Base-by-base conservation (phyloP, 192 early-diverging fungal species). In the Coemansia sp. region DNA sequence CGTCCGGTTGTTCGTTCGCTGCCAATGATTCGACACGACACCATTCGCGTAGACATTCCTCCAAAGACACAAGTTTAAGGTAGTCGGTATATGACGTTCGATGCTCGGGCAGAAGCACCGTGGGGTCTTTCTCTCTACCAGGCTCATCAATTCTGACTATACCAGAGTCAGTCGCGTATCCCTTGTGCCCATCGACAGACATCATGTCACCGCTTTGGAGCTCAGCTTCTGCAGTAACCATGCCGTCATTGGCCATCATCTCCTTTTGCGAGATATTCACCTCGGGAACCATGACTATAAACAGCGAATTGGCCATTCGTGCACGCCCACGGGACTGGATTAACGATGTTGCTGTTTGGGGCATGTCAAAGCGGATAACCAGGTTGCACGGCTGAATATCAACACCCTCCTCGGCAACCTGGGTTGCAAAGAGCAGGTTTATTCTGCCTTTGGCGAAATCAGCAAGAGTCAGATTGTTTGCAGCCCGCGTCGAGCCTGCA, bases 371-470 rank as follows among this genome's bases (percentile, higher is more conserved):
- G 76, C 92, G 85, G 23, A 96, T 85, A 11, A 96, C 93, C 48
- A 94, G 58, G 51, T 94, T 97, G 76, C 95, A 98, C 0, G 91
- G 89, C 69, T 93, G 92, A 51, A 98, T 93, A 73, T 98, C 96
- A 1, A 98, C 78, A 21, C 96, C 96, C 73, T 98, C 96, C 70
- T 97, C 96, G 12, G 93, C 96, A 12, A 98, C 95, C 82, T 90
- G 89, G 1, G 96, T 98, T 7, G 96, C 91, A 60, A 97, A 87
- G 2, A 98, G 68, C 30, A 97, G 66, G 66, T 97, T 97, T 30
- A 91, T 70, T 5, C 76, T 71, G 46, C 90, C 89, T 6, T 68
- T 66, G 21, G 87, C 77, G 70, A 98, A 98, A 23, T 88, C 72
- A 0, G 62, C 72, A 23, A 97, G 87, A 5, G 87, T 87, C 20